Percentiles rank a stretch among this genome's conserved stretches.
These are phyloP conservation scores for Botrytis fragariae DNA, from an alignment of 2,329 filamentous ascomycete genomes.

Conservation along the genomic window DNA sequence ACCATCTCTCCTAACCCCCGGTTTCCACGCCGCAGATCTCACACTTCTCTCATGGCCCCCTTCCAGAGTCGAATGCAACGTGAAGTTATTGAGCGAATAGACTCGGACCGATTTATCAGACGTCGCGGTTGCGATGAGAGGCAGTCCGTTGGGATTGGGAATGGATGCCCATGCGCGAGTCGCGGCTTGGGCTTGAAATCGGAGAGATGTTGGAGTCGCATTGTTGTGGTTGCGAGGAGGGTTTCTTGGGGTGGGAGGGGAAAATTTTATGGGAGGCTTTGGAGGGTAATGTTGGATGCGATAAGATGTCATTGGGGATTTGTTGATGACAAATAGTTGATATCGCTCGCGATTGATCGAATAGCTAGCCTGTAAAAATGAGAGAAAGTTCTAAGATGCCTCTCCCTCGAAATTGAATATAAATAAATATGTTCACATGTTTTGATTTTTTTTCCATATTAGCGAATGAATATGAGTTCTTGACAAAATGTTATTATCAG, in stretches of 20 bases:
- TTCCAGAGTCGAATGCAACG: conserved; percentile 72
- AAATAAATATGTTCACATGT: not conserved
- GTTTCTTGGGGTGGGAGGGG: not conserved
- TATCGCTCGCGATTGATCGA: not conserved
- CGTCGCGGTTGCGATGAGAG: conserved; percentile 84
- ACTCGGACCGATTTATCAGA: conserved; percentile 83
- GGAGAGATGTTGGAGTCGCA: conserved; percentile 28
- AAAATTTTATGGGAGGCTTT: conserved; percentile 16
- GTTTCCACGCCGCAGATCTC: conserved; percentile 86
- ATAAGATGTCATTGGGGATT: conserved; percentile 2
- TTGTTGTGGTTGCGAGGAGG: not conserved
- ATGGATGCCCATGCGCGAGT: conserved; percentile 81
- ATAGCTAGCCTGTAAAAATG: not conserved
- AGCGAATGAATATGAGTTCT: rapidly evolving
- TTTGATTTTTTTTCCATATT: not conserved
- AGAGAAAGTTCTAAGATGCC: not conserved
- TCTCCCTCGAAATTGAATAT: not conserved
- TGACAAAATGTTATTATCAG: not conserved
- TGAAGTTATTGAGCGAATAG: conserved; percentile 81
- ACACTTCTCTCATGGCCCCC: conserved; percentile 91
- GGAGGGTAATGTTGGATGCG: conserved; percentile 18
- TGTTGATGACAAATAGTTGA: conserved; percentile 1
- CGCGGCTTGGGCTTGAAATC: conserved; percentile 50
- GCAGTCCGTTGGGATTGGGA: conserved; percentile 76
- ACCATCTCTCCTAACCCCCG: conserved; percentile 54